Base-by-base conservation (phyloP, 805 yeast genomes). In the Starmerella stigmatis region DNA sequence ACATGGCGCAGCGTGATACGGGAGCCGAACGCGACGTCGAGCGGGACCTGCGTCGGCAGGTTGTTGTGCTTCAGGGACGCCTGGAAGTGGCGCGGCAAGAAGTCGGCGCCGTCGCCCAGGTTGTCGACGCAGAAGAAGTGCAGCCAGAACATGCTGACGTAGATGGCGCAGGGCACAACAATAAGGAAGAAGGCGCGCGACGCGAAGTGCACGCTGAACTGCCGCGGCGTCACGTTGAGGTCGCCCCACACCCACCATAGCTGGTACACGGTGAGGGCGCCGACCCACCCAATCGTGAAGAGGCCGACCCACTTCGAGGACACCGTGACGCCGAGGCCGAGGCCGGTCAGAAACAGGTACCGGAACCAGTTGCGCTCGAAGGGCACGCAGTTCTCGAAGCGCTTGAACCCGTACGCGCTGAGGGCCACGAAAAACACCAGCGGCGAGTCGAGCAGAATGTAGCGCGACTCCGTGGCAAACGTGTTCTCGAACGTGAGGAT, bases 221-320 rank as follows among this genome's bases (percentile, higher is more conserved):
- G 41, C 15, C 42, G 44, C 8, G 66, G 60, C 1, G 73, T 34
- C 3, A 79, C 66, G 4, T 65, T 61, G 29, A 81, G 60, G 61
- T 89, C 96, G 12, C 92, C 94, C 30, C 81, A 59, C 11, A 75
- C 56, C 49, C 61, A 60, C 95, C 95, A 86, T 36, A 80, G 60
- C 49, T 77, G 76, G 47, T 68, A 65, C 1, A 71, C 43, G 2
- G 73, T 63, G 38, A 76, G 56, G 0, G 65, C 4, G 2, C 77
- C 72, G 11, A 82, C 63, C 94, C 94, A 86, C 0, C 63, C 63
- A 45, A 76, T 62, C 0, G 89, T 80, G 56, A 76, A 74, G 19
- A 78, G 42, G 0, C 94, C 96, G 4, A 81, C 72, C 71, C 78
- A 74, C 58, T 84, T 83, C 3, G 81, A 72, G 7, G 86, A 72